Conservation (phyloP, 2,329 filamentous ascomycete genomes). For the Pseudogymnoascus sp. region DNA sequence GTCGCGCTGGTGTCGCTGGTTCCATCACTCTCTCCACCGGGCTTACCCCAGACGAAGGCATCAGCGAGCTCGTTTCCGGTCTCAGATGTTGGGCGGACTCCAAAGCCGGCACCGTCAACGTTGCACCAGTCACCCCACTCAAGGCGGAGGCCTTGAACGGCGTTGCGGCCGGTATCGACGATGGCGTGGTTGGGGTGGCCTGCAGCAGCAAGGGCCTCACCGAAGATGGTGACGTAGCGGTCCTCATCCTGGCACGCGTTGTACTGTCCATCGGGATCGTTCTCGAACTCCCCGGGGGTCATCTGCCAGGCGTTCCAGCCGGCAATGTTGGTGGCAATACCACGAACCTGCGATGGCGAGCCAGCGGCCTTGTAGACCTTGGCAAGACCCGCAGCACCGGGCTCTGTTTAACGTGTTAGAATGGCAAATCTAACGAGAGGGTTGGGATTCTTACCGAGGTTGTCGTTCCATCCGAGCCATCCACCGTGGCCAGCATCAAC, state of each 20-base stretch:
- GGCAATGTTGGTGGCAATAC: conserved; percentile 50
- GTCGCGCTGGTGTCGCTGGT: conserved; percentile 27
- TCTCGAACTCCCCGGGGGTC: conserved; percentile 25
- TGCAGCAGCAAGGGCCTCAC: conserved; percentile 25
- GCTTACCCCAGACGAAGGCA: conserved; percentile 31
- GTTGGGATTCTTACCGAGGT: conserved; percentile 31
- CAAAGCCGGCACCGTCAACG: conserved; percentile 28
- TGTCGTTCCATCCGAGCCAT: conserved; percentile 51
- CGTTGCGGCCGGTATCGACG: conserved; percentile 44
- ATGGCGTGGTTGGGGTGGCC: conserved; percentile 37
- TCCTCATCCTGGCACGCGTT: conserved; percentile 37
- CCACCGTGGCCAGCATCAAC: conserved; percentile 51
- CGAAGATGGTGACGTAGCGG: conserved; percentile 36
- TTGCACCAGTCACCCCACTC: conserved; percentile 43
- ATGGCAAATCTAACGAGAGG: background rate
- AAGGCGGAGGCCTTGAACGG: conserved; percentile 35
- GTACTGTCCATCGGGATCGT: conserved; percentile 40
- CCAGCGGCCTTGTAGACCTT: conserved; percentile 43
- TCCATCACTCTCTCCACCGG: conserved; percentile 28
- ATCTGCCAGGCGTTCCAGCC: conserved; percentile 43
- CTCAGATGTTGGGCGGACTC: conserved; percentile 25
- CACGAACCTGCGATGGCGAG: conserved; percentile 42
- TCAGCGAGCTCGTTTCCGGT: conserved; percentile 24
- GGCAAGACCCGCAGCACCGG: conserved; percentile 41
- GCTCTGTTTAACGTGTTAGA: conserved; percentile 20